These are phyloP conservation scores for Sclerotinia borealis DNA, from an alignment of 2,329 filamentous ascomycete species.

Conservation along the genomic window DNA sequence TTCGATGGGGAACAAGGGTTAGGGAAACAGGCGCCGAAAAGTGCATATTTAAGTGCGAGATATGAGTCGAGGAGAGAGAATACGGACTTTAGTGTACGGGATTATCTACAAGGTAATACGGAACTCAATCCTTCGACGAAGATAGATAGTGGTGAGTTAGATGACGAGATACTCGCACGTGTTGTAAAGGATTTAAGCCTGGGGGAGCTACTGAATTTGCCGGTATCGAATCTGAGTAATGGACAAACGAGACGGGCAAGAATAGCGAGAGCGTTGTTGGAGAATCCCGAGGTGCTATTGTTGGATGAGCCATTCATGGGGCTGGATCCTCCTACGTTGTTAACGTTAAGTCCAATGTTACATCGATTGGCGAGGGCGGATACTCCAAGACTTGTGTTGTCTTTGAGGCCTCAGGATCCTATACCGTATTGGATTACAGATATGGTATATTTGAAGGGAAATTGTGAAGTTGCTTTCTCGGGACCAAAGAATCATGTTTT, in stretches of 20 bases:
- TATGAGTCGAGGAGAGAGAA: constrained; percentile 85
- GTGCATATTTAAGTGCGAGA: constrained; percentile 78
- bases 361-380: constrained; percentile 59
- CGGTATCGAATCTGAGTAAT: constrained; percentile 86
- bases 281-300: constrained; percentile 71
- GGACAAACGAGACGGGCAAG: constrained; percentile 82
- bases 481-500: constrained; percentile 61
- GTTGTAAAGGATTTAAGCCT: constrained; percentile 68
- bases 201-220: constrained; percentile 64
- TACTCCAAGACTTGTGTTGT: constrained; percentile 68
- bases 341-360: constrained; percentile 65
- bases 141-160: constrained; percentile 43
- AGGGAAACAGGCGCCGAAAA: constrained; percentile 49
- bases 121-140: constrained; percentile 67
- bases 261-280: constrained; percentile 80
- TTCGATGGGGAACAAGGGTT: constrained; percentile 70
- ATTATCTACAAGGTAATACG: constrained; percentile 78
- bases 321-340: constrained; percentile 76
- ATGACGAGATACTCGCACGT: constrained; percentile 47
- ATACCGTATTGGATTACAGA: constrained; percentile 90
- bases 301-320: constrained; percentile 97
- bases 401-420: constrained; percentile 76
- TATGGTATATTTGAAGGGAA: constrained; percentile 63
- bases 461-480: constrained; percentile 58
- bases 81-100: constrained; percentile 76